Evolutionary conservation across 140 eudicot genomes (phyloP).

Genomic region (Ambrosia hybrid): DNA sequence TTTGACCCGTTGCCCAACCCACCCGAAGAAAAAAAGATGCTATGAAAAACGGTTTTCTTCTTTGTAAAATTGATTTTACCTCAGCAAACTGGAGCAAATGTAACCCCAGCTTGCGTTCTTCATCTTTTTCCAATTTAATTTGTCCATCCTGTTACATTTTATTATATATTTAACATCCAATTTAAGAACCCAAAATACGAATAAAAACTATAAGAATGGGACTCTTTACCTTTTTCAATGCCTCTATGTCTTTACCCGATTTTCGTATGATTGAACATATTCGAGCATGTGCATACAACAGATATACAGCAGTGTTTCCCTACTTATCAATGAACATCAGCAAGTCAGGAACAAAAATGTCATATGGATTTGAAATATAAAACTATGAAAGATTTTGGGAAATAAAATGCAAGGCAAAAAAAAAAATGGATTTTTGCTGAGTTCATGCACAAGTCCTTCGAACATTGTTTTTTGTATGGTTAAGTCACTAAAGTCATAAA

Average conservation of each 20-base stretch:
- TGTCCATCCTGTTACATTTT: slow-evolving; percentile 44
- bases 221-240: slow-evolving; percentile 64
- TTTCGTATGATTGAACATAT: slow-evolving; percentile 87
- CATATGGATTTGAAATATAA: not conserved
- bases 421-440: too few relatives aligned
- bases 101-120: slow-evolving; percentile 79
- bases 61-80: slow-evolving; percentile 39
- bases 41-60: not conserved
- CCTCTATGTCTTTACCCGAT: slow-evolving; percentile 87
- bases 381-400: not conserved
- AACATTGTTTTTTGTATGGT: too few relatives aligned
- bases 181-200: not conserved
- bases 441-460: too few relatives aligned
- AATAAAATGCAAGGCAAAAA: too few relatives aligned
- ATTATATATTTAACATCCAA: slow-evolving; percentile 1
- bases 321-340: slow-evolving; percentile 29
- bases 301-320: slow-evolving; percentile 88
- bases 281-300: slow-evolving; percentile 89
- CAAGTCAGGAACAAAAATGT: slow-evolving; percentile 8
- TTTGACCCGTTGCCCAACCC: not conserved
- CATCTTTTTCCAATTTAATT: slow-evolving; percentile 55
- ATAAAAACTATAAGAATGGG: not conserved
- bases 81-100: slow-evolving; percentile 88
- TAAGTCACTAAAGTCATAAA: too few relatives aligned
- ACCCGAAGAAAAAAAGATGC: not conserved